Percentiles rank a stretch among this genome's conserved stretches.
These are phyloP conservation scores for Colletotrichum abscissum DNA, from an alignment of 2,329 filamentous ascomycete genomes.

Conservation along the genomic window DNA sequence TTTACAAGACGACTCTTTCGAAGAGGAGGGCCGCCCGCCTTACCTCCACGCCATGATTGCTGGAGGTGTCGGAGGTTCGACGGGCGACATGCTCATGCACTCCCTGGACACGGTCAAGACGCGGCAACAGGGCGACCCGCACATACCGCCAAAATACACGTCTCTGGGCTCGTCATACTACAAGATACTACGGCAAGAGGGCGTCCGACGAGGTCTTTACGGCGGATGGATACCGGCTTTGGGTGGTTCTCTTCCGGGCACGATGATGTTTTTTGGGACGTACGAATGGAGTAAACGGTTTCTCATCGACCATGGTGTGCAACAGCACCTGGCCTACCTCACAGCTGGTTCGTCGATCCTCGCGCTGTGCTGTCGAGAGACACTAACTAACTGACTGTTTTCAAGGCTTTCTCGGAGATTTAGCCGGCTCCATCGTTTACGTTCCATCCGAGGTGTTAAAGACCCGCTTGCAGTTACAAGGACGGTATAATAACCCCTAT, in stretches of 20 bases:
- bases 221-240: constrained; percentile 94
- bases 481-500: constrained; percentile 92
- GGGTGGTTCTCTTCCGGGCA: constrained; percentile 91
- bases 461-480: constrained; percentile 95
- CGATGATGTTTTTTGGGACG: constrained; percentile 93
- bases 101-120: constrained; percentile 99
- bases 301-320: constrained; percentile 86
- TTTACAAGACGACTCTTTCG: constrained; percentile 47
- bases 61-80: constrained; percentile 90
- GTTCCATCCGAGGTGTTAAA: constrained; percentile 98
- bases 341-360: constrained; percentile 72
- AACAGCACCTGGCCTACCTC: constrained; percentile 87
- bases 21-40: constrained; percentile 55
- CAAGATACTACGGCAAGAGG: constrained; percentile 94
- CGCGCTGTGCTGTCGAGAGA: neutral
- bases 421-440: constrained; percentile 92
- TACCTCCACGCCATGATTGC: constrained; percentile 83
- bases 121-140: constrained; percentile 94
- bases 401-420: constrained; percentile 88
- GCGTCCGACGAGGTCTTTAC: constrained; percentile 86
- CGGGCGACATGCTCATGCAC: constrained; percentile 98
- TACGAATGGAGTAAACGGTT: constrained; percentile 95
- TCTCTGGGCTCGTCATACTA: constrained; percentile 91
- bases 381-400: neutral
- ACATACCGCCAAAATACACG: constrained; percentile 91